phyloP scores from a whole-genome alignment of 1,284 basidiomycete genomes.

The Xanthoconium separans region DNA sequence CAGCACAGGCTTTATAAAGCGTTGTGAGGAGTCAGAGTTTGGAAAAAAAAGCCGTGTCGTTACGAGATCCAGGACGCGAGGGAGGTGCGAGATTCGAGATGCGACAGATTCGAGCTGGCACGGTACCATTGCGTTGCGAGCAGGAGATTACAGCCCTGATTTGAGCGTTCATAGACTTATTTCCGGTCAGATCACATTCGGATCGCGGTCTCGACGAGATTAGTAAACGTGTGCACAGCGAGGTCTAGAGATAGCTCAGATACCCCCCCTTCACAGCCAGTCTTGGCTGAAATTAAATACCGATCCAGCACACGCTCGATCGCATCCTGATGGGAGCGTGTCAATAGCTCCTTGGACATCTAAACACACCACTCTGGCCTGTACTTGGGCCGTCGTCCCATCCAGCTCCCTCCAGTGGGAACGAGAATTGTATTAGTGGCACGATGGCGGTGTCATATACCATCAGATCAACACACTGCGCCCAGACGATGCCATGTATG shows the following conservation, averaged over 20 bases:
- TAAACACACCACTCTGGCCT: slow-evolving; percentile 11
- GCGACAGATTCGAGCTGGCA: slow-evolving; percentile 14
- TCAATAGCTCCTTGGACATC: slow-evolving; percentile 1
- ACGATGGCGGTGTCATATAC: slow-evolving; percentile 8
- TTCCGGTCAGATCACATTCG: slow-evolving; percentile 22
- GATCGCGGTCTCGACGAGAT: slow-evolving; percentile 29
- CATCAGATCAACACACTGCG: not conserved
- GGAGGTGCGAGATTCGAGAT: slow-evolving; percentile 21
- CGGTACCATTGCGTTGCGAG: slow-evolving; percentile 15
- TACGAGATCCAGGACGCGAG: slow-evolving; percentile 16
- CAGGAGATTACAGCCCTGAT: slow-evolving; percentile 20
- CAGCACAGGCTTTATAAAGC: slow-evolving; percentile 23
- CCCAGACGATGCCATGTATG: slow-evolving; percentile 15
- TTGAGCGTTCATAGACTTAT: slow-evolving; percentile 24
- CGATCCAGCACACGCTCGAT: slow-evolving; percentile 18
- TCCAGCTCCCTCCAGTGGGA: not conserved
- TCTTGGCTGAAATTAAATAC: slow-evolving; percentile 20
- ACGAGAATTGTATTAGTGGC: not conserved
- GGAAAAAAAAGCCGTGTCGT: slow-evolving; percentile 26
- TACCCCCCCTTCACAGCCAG: not conserved
- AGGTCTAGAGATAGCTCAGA: slow-evolving; percentile 19
- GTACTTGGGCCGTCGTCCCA: not conserved
- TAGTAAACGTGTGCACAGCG: slow-evolving; percentile 34
- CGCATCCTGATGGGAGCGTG: slow-evolving; percentile 3
- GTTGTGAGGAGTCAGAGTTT: slow-evolving; percentile 10